phyloP scores from a whole-genome alignment of 2,329 filamentous ascomycete species.

The Penicillium sp. region DNA sequence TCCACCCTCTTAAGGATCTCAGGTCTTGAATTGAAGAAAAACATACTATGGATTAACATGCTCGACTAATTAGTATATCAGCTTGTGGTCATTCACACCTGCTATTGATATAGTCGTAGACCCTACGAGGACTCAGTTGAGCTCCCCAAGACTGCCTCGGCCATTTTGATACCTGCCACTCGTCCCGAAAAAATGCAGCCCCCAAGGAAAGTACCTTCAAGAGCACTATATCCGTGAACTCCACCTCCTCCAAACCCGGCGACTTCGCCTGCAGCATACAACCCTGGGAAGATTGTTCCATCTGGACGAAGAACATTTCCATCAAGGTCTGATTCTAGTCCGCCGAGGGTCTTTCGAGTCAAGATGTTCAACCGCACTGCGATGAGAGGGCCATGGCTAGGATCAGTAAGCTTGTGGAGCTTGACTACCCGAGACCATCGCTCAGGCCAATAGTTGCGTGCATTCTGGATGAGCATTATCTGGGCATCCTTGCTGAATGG shows the following conservation, averaged over 20 bases:
- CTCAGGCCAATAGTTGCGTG: background rate
- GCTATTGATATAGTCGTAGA: background rate
- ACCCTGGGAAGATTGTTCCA: background rate
- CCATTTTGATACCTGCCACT: background rate
- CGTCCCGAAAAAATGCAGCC: conserved; percentile 3
- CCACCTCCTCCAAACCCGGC: conserved; percentile 1
- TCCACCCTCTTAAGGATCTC: background rate
- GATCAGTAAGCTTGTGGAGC: background rate
- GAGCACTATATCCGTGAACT: conserved; percentile 1
- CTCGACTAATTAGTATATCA: background rate
- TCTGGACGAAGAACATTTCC: conserved; percentile 1
- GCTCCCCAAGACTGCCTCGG: background rate
- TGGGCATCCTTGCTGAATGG: conserved; percentile 1
- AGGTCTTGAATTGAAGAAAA: background rate
- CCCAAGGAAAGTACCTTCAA: conserved; percentile 1
- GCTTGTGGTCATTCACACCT: background rate
- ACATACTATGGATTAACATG: background rate
- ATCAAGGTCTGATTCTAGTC: background rate
- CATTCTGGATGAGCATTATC: conserved; percentile 1
- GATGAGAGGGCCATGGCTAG: background rate
- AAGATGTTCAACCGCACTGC: conserved; percentile 2
- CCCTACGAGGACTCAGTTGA: background rate
- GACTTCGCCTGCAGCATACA: conserved; percentile 1
- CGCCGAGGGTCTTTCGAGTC: conserved; percentile 1
- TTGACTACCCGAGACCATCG: background rate